phyloP scores from a whole-genome alignment of 352 stramenopile genomes.

The Globisporangium paroecandrum region DNA sequence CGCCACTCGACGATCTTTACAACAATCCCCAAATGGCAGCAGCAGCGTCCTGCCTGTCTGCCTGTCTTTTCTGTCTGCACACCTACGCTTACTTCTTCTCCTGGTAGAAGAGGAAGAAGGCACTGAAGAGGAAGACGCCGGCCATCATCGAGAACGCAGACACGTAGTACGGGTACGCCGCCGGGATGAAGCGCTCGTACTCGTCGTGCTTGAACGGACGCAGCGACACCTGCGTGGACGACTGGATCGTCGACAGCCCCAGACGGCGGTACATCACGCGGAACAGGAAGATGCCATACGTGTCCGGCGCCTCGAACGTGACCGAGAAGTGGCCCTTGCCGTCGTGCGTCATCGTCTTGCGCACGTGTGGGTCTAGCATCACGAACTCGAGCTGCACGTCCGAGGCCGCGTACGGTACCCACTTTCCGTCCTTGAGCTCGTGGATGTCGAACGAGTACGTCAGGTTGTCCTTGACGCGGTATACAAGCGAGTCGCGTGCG shows the following conservation, averaged over 20 bases:
- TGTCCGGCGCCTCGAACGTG: conserved; percentile 87
- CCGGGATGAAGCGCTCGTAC: conserved; percentile 93
- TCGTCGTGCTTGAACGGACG: conserved; percentile 95
- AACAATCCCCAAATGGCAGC: neutral
- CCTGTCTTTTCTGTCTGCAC: neutral
- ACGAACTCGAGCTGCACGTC: conserved; percentile 94
- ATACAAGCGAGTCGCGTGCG: conserved; percentile 63
- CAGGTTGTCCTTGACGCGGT: conserved; percentile 93
- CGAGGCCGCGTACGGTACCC: conserved; percentile 69
- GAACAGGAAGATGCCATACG: conserved; percentile 94
- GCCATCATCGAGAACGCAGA: conserved; percentile 90
- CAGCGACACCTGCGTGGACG: conserved; percentile 88
- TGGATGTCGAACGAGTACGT: conserved; percentile 90
- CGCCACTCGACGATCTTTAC: neutral
- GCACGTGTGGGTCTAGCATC: conserved; percentile 92
- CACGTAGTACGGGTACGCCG: conserved; percentile 90
- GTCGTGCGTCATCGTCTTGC: conserved; percentile 81
- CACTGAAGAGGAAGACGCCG: conserved; percentile 88
- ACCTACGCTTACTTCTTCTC: conserved; percentile 37
- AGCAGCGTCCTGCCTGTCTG: neutral
- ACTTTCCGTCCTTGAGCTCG: conserved; percentile 78
- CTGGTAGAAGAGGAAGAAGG: conserved; percentile 88
- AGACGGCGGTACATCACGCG: conserved; percentile 88
- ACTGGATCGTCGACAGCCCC: conserved; percentile 84
- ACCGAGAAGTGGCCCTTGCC: conserved; percentile 71